Evolutionary conservation across 352 stramenopile species (phyloP).

Genomic region (Globisporangium solare): DNA sequence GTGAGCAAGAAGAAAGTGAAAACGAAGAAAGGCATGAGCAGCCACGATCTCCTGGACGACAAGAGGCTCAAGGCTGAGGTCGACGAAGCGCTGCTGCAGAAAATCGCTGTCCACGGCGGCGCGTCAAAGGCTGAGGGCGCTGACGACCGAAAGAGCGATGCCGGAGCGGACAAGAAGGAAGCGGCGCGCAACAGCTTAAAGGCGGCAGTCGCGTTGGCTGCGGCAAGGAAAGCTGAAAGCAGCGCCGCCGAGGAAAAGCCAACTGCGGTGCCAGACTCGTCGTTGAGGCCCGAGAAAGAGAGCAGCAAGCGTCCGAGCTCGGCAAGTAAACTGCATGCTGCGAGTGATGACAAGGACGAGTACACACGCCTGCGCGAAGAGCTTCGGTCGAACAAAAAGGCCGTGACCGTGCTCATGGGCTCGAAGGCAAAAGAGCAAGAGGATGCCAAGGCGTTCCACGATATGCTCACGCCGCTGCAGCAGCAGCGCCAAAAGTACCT

Average conservation of each 20-base stretch:
- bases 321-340: constrained; percentile 1
- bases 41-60: constrained; percentile 64
- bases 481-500: constrained; percentile 72
- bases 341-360: constrained; percentile 40
- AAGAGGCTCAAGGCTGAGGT: constrained; percentile 59
- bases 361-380: constrained; percentile 67
- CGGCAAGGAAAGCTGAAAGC: not conserved
- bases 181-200: constrained; percentile 19
- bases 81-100: constrained; percentile 50
- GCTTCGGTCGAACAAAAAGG: constrained; percentile 58
- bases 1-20: constrained; percentile 42
- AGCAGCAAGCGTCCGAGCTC: constrained; percentile 8
- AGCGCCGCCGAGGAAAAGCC: not conserved
- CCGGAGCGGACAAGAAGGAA: constrained; percentile 21
- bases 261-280: not conserved
- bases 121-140: not conserved
- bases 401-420: constrained; percentile 45
- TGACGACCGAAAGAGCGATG: not conserved
- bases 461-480: constrained; percentile 76
- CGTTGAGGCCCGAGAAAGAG: constrained; percentile 4
- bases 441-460: constrained; percentile 42
- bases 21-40: constrained; percentile 63
- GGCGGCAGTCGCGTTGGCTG: constrained; percentile 6
- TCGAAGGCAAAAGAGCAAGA: constrained; percentile 58
- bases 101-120: constrained; percentile 25